phyloP scores from a whole-genome alignment of 371 early-diverging fungal species.

The Apophysomyces variabilis region DNA sequence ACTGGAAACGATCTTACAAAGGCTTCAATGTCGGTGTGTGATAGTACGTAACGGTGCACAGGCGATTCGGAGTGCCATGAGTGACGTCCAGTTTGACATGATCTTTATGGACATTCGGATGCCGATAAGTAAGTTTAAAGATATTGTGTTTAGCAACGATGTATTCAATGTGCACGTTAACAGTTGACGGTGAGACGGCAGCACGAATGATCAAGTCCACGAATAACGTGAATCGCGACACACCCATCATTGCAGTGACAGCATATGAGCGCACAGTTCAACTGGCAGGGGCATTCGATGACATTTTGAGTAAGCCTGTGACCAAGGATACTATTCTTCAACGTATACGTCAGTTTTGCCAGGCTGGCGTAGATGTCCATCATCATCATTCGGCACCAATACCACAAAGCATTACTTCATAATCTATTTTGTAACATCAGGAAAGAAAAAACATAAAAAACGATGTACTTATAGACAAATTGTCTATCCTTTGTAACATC shows the following conservation, averaged over 20 bases:
- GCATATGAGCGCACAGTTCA: conserved; percentile 69
- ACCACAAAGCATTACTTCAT: conserved; percentile 10
- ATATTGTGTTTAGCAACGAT: not conserved
- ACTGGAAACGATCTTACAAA: conserved; percentile 80
- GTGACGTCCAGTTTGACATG: conserved; percentile 85
- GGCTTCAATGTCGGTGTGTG: conserved; percentile 77
- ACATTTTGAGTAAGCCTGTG: conserved; percentile 76
- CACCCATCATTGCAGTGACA: conserved; percentile 77
- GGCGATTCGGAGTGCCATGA: conserved; percentile 88
- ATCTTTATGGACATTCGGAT: conserved; percentile 94
- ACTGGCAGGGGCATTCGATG: conserved; percentile 68
- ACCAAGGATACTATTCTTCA: conserved; percentile 63
- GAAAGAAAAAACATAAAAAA: not conserved
- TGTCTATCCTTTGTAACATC: not conserved
- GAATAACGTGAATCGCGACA: conserved; percentile 75
- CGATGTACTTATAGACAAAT: conserved; percentile 1
- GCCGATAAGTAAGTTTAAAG: conserved; percentile 80
- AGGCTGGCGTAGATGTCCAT: conserved; percentile 1
- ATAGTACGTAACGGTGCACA: conserved; percentile 90
- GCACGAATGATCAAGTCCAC: conserved; percentile 95
- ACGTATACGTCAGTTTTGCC: conserved; percentile 52
- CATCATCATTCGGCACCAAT: conserved; percentile 11
- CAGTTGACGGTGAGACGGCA: conserved; percentile 90
- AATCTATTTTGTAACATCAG: conserved; percentile 8
- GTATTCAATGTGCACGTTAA: not conserved